phyloP scores from a whole-genome alignment of 2,329 filamentous ascomycete species.

The Aspergillus phoenicis region DNA sequence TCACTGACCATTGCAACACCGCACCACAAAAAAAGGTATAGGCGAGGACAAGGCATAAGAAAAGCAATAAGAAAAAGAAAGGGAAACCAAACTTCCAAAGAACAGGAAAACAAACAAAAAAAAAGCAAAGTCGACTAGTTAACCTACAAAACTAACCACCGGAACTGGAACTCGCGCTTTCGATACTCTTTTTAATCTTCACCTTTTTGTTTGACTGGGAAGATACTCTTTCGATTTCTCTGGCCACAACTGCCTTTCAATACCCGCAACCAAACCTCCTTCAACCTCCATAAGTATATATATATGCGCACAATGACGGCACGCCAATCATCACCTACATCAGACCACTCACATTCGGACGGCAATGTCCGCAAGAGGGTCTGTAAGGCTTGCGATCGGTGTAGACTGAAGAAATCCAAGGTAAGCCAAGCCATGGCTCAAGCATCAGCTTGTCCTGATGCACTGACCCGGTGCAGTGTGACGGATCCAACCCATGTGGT shows the following conservation, averaged over 20 bases:
- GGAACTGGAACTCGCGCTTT: background rate
- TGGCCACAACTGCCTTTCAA: slow-evolving; percentile 17
- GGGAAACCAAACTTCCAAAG: background rate
- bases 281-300: slow-evolving; percentile 14
- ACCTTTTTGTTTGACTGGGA: background rate
- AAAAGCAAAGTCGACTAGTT: slow-evolving; percentile 11
- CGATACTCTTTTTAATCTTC: background rate
- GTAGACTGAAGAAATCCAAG: slow-evolving; percentile 68
- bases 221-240: background rate
- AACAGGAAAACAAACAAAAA: slow-evolving; percentile 12
- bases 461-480: slow-evolving; percentile 51
- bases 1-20: slow-evolving; percentile 16
- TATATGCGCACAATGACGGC: slow-evolving; percentile 37
- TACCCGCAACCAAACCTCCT: background rate
- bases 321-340: slow-evolving; percentile 44
- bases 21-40: slow-evolving; percentile 6
- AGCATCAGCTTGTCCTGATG: slow-evolving; percentile 20
- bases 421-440: slow-evolving; percentile 37
- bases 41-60: slow-evolving; percentile 16
- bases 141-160: slow-evolving; percentile 9
- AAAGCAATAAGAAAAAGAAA: slow-evolving; percentile 3
- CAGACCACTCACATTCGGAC: slow-evolving; percentile 47
- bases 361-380: slow-evolving; percentile 61
- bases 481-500: slow-evolving; percentile 63
- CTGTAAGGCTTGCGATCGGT: slow-evolving; percentile 68